Conservation (phyloP, 106 monocot genomes). For the Apostasia shenzhenica region DNA sequence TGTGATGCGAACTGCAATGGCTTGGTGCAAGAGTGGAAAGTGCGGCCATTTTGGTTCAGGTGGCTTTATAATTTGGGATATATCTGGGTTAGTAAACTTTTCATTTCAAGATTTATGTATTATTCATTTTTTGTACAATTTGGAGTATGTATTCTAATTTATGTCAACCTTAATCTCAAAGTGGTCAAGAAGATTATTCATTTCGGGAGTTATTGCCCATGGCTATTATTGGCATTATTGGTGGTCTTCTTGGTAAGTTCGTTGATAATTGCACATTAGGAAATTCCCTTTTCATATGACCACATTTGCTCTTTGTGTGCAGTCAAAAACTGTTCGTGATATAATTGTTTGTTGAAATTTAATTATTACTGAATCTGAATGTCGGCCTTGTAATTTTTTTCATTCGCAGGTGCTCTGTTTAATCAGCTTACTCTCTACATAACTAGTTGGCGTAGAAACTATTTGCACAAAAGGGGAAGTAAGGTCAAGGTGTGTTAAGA, state of each 20-base stretch:
- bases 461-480: slow-evolving; percentile 87
- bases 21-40: slow-evolving; percentile 93
- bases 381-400: neutral
- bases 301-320: neutral
- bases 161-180: slow-evolving; percentile 16
- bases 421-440: slow-evolving; percentile 97
- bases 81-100: slow-evolving; percentile 62
- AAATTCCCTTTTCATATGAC: neutral
- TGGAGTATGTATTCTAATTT: slow-evolving; percentile 5
- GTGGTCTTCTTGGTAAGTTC: slow-evolving; percentile 83
- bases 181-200: slow-evolving; percentile 98
- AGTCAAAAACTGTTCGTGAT: too few relatives aligned
- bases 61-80: slow-evolving; percentile 99
- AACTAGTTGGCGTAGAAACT: slow-evolving; percentile 77
- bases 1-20: slow-evolving; percentile 91
- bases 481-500: slow-evolving; percentile 62
- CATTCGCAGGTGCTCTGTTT: slow-evolving; percentile 78
- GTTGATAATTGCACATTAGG: neutral
- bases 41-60: slow-evolving; percentile 99
- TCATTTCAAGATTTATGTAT: neutral
- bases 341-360: too few relatives aligned
- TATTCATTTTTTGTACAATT: slow-evolving; percentile 6
- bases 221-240: slow-evolving; percentile 96
- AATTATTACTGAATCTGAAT: too few relatives aligned
- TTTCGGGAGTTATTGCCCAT: slow-evolving; percentile 91